Percentiles rank a stretch among this genome's conserved stretches.
Conservation (phyloP, 768 basidiomycete species). For the Leccinum olivaceopallidum region DNA sequence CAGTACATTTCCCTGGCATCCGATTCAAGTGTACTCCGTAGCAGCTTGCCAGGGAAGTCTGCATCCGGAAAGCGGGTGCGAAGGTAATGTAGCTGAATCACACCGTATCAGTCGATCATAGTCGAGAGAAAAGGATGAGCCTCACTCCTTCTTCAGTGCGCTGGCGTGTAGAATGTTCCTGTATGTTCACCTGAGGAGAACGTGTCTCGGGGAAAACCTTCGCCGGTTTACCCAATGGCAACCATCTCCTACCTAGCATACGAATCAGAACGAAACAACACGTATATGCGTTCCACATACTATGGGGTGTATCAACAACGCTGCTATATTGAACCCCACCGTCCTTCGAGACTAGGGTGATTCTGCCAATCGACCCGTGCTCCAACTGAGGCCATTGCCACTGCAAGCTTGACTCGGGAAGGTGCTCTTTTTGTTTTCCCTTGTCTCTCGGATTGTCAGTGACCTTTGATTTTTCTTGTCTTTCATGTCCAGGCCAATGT, state of each 20-base stretch:
- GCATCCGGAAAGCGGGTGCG: conserved; percentile 71
- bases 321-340: conserved; percentile 55
- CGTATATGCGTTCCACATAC: conserved; percentile 14
- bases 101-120: not conserved
- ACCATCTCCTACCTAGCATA: conserved; percentile 33
- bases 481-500: conserved; percentile 63
- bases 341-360: conserved; percentile 48
- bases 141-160: conserved; percentile 69
- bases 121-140: not conserved
- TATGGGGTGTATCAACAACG: conserved; percentile 33
- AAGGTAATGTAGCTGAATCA: conserved; percentile 64
- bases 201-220: conserved; percentile 63
- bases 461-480: conserved; percentile 24
- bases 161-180: conserved; percentile 40
- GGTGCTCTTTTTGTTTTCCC: conserved; percentile 31
- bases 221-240: conserved; percentile 33
- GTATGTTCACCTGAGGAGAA: conserved; percentile 32
- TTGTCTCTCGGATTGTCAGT: conserved; percentile 26
- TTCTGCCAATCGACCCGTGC: conserved; percentile 54
- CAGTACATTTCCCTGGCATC: conserved; percentile 40
- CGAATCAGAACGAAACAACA: conserved; percentile 8
- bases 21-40: conserved; percentile 53
- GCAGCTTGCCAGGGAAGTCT: conserved; percentile 68
- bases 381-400: conserved; percentile 56
- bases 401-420: conserved; percentile 23